A percentile compares a stretch with the other conserved stretches of the same genome.
Conservation (phyloP, 2,329 filamentous ascomycete genomes). For the Paraphaeosphaeria minitans region DNA sequence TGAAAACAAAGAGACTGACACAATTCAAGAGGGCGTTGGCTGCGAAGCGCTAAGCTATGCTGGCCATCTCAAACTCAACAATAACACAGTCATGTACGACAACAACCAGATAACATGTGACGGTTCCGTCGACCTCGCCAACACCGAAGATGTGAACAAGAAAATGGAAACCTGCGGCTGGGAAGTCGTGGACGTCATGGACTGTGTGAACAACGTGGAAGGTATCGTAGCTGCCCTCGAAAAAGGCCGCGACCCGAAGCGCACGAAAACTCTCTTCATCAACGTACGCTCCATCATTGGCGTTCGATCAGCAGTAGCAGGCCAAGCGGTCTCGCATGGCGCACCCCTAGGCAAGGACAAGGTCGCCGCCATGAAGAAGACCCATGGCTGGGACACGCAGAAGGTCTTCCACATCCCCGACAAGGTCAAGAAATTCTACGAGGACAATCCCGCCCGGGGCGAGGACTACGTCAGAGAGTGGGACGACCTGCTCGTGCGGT, state of each 20-base stretch:
- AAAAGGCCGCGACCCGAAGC: constrained; percentile 49
- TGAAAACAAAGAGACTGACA: constrained; percentile 46
- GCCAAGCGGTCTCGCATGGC: constrained; percentile 60
- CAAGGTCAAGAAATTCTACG: constrained; percentile 58
- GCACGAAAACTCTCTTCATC: constrained; percentile 60
- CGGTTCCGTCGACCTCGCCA: constrained; percentile 59
- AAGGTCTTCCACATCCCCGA: constrained; percentile 52
- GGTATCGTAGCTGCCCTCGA: constrained; percentile 54
- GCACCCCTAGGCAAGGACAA: constrained; percentile 61
- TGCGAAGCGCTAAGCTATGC: constrained; percentile 63
- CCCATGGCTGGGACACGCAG: constrained; percentile 54
- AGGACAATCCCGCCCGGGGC: constrained; percentile 54
- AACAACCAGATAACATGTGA: constrained; percentile 67
- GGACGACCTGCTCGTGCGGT: constrained; percentile 52
- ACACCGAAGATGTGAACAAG: constrained; percentile 61
- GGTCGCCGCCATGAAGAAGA: constrained; percentile 58
- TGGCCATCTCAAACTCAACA: constrained; percentile 61
- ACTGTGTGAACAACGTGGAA: constrained; percentile 59
- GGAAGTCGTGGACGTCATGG: constrained; percentile 59
- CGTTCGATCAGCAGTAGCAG: constrained; percentile 51
- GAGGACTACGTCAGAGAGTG: constrained; percentile 55
- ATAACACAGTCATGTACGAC: constrained; percentile 64
- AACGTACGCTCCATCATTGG: constrained; percentile 62
- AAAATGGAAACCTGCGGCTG: constrained; percentile 64
- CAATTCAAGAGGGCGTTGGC: constrained; percentile 58